Evolutionary conservation across 2,329 filamentous ascomycete genomes (phyloP).

Genomic region (Botryotinia globosa): DNA sequence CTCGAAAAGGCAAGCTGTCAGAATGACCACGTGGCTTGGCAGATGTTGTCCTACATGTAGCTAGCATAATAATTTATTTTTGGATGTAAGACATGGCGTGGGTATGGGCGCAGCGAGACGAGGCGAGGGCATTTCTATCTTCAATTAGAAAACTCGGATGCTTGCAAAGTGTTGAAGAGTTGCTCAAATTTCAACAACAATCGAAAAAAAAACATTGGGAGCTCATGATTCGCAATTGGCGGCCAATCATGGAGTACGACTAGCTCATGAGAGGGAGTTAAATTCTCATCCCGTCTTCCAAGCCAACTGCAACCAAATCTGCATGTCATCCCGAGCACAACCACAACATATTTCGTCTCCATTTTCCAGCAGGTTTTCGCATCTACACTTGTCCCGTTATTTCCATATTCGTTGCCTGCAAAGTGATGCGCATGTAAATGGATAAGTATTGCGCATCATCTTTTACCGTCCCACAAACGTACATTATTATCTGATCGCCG

Average conservation of each 20-base stretch:
- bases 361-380: neutral
- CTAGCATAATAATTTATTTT: neutral
- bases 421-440: neutral
- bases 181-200: neutral
- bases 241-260: neutral
- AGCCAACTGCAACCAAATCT: conserved; percentile 10
- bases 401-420: conserved; percentile 15
- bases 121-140: neutral
- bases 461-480: neutral
- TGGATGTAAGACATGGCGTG: neutral
- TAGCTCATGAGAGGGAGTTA: neutral
- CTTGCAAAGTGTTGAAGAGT: neutral
- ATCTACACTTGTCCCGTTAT: conserved; percentile 9
- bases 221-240: neutral
- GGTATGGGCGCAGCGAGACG: neutral
- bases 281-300: neutral
- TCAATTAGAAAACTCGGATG: neutral
- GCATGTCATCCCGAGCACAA: conserved; percentile 14
- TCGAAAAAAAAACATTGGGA: neutral
- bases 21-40: conserved; percentile 14
- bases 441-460: conserved; percentile 7
- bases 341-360: conserved; percentile 1
- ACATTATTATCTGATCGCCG: conserved; percentile 9
- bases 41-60: neutral
- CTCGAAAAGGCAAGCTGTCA: neutral